A percentile compares a stretch with the other conserved stretches of the same genome.
Evolutionary conservation across 352 stramenopile species (phyloP).

Genomic region (Phytophthora kernoviae): DNA sequence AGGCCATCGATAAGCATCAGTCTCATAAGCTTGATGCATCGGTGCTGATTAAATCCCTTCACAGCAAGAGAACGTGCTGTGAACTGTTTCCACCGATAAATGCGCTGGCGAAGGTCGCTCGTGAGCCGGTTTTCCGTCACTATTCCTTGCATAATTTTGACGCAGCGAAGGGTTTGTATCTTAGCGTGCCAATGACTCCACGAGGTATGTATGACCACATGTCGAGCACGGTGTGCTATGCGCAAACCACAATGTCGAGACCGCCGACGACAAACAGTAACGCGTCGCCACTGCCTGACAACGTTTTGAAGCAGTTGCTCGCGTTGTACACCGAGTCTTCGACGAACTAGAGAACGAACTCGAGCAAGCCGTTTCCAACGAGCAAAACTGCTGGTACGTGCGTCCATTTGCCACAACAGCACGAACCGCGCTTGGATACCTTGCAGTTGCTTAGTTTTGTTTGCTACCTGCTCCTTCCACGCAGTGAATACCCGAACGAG

Average conservation of each 20-base stretch:
- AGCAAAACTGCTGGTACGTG: conserved; percentile 11
- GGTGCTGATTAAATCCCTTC: conserved; percentile 6
- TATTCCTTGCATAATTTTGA: conserved; percentile 15
- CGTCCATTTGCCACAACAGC: conserved; percentile 31
- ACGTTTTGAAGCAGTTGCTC: conserved; percentile 2
- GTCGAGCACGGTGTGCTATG: not conserved
- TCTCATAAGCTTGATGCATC: conserved; percentile 7
- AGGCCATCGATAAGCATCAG: conserved; percentile 24
- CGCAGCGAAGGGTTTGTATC: conserved; percentile 6
- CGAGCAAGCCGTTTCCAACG: conserved; percentile 22
- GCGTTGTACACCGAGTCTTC: conserved; percentile 5
- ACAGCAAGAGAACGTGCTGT: conserved; percentile 13
- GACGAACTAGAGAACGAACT: conserved; percentile 7
- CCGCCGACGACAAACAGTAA: conserved; percentile 3
- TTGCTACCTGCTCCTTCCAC: conserved; percentile 36
- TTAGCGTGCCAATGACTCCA: conserved; percentile 22
- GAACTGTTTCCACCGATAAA: conserved; percentile 27
- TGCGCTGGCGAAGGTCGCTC: conserved; percentile 13
- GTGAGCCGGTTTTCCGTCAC: conserved; percentile 5
- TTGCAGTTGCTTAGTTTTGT: conserved; percentile 12
- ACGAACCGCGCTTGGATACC: conserved; percentile 40
- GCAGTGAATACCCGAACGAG: conserved; percentile 40
- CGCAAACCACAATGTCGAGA: conserved; percentile 1
- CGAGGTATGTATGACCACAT: not conserved
- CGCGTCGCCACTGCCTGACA: conserved; percentile 19